Evolutionary conservation across 2,329 filamentous ascomycete genomes (phyloP).

Genomic region (Metarhizium rileyi): DNA sequence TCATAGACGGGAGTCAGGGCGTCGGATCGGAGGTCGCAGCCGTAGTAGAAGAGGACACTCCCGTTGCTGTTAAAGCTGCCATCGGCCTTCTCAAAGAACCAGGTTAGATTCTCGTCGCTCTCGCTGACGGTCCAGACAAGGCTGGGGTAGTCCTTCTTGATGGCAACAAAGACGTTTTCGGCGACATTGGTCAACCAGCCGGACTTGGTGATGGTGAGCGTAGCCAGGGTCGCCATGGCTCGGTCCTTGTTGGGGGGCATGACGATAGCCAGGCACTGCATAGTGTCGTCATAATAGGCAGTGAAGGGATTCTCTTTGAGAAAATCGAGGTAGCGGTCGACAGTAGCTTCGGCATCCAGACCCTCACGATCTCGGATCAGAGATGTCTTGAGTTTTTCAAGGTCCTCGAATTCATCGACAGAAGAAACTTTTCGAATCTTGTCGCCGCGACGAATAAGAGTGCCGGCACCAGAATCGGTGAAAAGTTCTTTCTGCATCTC

Average conservation of each 20-base stretch:
- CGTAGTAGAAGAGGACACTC: conserved; percentile 95
- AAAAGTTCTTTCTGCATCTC: conserved; percentile 95
- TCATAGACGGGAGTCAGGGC: conserved; percentile 68
- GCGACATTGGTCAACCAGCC: conserved; percentile 92
- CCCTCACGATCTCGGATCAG: conserved; percentile 74
- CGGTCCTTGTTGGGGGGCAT: conserved; percentile 60
- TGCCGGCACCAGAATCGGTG: conserved; percentile 90
- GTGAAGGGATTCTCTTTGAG: conserved; percentile 73
- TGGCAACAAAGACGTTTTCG: conserved; percentile 86
- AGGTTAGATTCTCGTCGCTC: conserved; percentile 91
- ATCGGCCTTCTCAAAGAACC: conserved; percentile 97
- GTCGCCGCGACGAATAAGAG: conserved; percentile 82
- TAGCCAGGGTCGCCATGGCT: conserved; percentile 72
- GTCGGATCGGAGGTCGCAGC: conserved; percentile 71
- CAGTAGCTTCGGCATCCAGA: conserved; percentile 70
- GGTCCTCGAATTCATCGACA: conserved; percentile 64
- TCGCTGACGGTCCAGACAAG: conserved; percentile 95
- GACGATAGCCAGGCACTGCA: conserved; percentile 88
- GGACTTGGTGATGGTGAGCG: conserved; percentile 85
- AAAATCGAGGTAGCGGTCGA: conserved; percentile 77
- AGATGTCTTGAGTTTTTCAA: conserved; percentile 69
- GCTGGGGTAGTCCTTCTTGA: conserved; percentile 88
- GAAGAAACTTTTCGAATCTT: conserved; percentile 69
- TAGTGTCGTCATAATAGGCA: conserved; percentile 87
- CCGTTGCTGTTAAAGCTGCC: conserved; percentile 79